These are phyloP conservation scores for Dendrocalamus latiflorus DNA, from an alignment of 202 grass and related monocot genomes.

Conservation along the genomic window DNA sequence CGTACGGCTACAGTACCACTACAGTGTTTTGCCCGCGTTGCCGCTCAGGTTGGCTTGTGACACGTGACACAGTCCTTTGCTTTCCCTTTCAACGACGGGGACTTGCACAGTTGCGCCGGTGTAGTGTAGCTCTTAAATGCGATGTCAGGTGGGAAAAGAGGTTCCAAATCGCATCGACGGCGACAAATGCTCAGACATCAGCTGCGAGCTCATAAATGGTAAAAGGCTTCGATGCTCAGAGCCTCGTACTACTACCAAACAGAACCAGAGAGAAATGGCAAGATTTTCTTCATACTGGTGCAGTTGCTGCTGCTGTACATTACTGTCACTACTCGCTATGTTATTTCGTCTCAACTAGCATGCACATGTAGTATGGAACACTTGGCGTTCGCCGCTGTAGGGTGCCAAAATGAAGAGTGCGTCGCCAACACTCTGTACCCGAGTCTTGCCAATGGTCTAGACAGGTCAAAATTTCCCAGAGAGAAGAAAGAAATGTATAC, in stretches of 20 bases:
- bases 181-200: neutral
- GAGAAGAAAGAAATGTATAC: neutral
- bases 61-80: neutral
- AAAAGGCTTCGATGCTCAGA: neutral
- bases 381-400: neutral
- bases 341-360: neutral
- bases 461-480: neutral
- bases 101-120: neutral
- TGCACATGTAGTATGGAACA: neutral
- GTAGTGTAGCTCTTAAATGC: constrained; percentile 17
- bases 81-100: neutral
- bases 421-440: neutral
- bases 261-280: neutral
- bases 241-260: neutral
- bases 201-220: neutral
- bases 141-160: neutral
- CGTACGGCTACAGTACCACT: too few species aligned
- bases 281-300: neutral
- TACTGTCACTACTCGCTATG: neutral
- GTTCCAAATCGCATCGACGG: constrained; percentile 6
- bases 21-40: too few species aligned
- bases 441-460: neutral
- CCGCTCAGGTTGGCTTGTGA: too few species aligned
- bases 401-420: neutral
- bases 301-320: neutral